Base-by-base conservation (phyloP, 139 green algal genomes). In the Edaphochlamys debaryana region DNA sequence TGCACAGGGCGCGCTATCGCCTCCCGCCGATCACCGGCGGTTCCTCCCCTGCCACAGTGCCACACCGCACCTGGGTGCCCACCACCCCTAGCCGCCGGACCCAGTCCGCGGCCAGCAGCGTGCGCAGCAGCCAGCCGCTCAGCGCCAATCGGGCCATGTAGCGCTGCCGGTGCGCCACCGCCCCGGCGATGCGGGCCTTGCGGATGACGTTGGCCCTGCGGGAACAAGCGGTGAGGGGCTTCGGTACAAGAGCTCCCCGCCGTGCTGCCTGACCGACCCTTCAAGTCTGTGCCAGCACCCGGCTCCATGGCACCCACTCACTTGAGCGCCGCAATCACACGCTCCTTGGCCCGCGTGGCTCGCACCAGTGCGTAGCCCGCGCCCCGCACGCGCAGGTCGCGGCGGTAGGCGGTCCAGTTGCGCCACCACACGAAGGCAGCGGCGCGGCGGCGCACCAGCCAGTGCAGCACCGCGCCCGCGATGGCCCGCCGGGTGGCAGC, bases 141-240 rank as follows among this genome's bases (percentile, higher is more conserved):
- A 88, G 56, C 67, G 52, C 84, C 38, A 62, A 42, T 4, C 69
- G 77, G 23, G 71, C 73, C 54, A 83, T 19, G 41, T 70, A 74
- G 40, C 72, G 60, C 32, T 41, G 30, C 4, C 36, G 69, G 37
- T 68, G 75, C 13, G 54, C 37, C 58, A 54, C 20, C 4, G 84
- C 84, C 2, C 64, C 78, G 2, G 69, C 58, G 48, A 75, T 82
- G 48, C 84, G 77, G 1, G 42, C 50, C 67, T 90, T 90, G 64
- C 87, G 82, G 2, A 75, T 42, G 7, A 79, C 52, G 40, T 85
- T 85, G 27, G 52, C 67, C 67, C 67, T 85, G 79, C 9, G 17
- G 34, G 34, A 54, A 9, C 11, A n/a, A n/a, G n/a, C n/a, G n/a
- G n/a, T n/a, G n/a, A n/a, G n/a, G n/a, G n/a, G n/a, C n/a, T n/a